Evolutionary conservation across 106 monocot species (phyloP), one percentile per base, ranked within the genome.

Genomic region (Dendrobium officinale): DNA sequence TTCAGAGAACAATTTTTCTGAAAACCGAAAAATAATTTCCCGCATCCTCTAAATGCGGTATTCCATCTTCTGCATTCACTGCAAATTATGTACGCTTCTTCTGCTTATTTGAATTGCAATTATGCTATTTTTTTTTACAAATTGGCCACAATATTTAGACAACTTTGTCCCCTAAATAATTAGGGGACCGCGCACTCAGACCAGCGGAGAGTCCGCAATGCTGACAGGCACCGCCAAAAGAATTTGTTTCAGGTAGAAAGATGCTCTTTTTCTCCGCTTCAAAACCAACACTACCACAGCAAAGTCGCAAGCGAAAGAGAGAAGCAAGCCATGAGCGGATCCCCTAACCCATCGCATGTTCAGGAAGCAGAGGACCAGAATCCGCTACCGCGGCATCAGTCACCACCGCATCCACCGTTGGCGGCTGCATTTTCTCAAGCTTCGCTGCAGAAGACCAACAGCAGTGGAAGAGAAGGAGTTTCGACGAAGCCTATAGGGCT

Each of bases 281-380:
- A 66, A 66, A 66, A 17, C 37, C 17, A 9, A 9, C 72, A 2
- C 73, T 42, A 37, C 37, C 2, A 37, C 33, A 40, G 26, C 9
- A 15, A 73, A 73, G 3, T 11, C 27, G 73, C 0, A 37, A 37
- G 37, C 37, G 37, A 4, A 51, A n/a, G 47, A 29, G 51, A 51
- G 27, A 51, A 77, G 26, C 45, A 48, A 54, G 4, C 79, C 15
- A 79, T 64, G 58, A 59, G 41, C 58, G 78, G 58, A 59, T 56
- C 55, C 78, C 55, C 40, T 3, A 10, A 56, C 37, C 11, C 9
- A 4, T 49, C 76, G 4, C 49, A 8, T 18, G 24, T 11, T 37
- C 78, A 37, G 27, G 56, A 59, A 78, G 58, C 17, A 8, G 45
- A 78, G 17, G 58, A 37, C 9, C 54, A 13, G 5, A 26, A 9